These are phyloP conservation scores for Aspergillus homomorphus DNA, from an alignment of 495 filamentous ascomycete species.

Conservation along the genomic window DNA sequence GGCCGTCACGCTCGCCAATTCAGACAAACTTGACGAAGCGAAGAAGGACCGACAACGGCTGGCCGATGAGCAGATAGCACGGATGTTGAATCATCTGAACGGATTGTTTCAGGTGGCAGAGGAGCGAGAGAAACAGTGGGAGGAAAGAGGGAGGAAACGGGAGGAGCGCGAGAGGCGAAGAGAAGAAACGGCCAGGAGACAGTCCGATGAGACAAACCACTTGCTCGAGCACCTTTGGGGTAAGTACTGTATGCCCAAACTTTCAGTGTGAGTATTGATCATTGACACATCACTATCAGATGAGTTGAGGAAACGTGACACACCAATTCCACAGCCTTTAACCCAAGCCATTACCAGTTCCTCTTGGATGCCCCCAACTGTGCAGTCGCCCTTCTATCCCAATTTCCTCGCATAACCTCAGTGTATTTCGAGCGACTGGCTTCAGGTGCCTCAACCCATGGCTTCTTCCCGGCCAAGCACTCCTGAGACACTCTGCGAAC, in stretches of 20 bases:
- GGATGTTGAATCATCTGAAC: neutral
- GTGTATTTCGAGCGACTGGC: neutral
- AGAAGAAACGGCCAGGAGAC: neutral
- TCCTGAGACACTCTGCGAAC: neutral
- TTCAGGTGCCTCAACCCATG: neutral
- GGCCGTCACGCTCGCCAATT: neutral
- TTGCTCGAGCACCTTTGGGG: neutral
- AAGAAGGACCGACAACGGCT: neutral
- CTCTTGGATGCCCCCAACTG: neutral
- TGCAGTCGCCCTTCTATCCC: neutral
- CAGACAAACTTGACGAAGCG: neutral
- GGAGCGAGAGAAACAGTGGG: neutral
- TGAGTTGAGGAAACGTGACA: neutral
- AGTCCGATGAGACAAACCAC: neutral
- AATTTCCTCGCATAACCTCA: neutral
- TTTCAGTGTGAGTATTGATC: neutral
- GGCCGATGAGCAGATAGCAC: neutral
- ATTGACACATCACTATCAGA: neutral
- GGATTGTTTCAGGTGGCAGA: neutral
- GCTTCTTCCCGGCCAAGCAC: neutral
- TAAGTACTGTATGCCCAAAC: neutral
- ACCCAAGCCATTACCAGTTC: neutral
- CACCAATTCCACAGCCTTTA: neutral
- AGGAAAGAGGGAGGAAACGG: neutral
- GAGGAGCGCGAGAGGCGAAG: neutral